These are phyloP conservation scores for Pythium folliculosum DNA, from an alignment of 352 stramenopile species.

Conservation along the genomic window DNA sequence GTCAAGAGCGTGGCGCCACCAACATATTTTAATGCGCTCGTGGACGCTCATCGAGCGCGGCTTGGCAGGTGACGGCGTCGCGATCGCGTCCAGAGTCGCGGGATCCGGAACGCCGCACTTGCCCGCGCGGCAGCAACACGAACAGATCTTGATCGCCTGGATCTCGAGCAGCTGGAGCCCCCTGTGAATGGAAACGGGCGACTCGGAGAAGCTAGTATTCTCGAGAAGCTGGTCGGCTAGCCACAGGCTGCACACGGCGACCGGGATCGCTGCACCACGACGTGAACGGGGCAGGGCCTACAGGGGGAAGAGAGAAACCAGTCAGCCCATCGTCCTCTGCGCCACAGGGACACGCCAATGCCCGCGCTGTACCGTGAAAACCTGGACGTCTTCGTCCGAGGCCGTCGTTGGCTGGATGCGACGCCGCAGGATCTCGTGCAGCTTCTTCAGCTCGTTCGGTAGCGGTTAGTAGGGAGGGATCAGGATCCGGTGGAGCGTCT, in stretches of 20 bases:
- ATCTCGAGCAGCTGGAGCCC: conserved; percentile 98
- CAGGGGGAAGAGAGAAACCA: background rate
- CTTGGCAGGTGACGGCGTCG: background rate
- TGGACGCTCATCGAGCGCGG: conserved; percentile 19
- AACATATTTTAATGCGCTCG: too few relatives aligned
- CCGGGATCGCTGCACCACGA: conserved; percentile 99
- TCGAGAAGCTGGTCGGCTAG: conserved; percentile 99
- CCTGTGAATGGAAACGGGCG: conserved; percentile 98
- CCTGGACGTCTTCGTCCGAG: conserved; percentile 73
- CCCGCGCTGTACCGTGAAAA: conserved; percentile 74
- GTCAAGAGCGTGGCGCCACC: conserved; percentile 58
- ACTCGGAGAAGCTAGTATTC: conserved; percentile 99
- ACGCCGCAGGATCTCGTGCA: conserved; percentile 75
- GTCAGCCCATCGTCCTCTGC: background rate
- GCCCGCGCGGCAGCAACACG: conserved; percentile 98
- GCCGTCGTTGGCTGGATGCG: conserved; percentile 76
- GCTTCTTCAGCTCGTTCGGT: conserved; percentile 95
- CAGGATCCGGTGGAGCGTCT: conserved; percentile 99
- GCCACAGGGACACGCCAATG: background rate
- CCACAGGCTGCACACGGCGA: conserved; percentile 97
- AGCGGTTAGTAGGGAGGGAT: conserved; percentile 97
- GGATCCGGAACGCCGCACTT: conserved; percentile 80
- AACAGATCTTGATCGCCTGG: conserved; percentile 96
- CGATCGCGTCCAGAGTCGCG: conserved; percentile 38
- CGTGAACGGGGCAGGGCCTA: conserved; percentile 77